These are phyloP conservation scores for Nitzschia putrida DNA, from an alignment of 108 stramenopile genomes.

Conservation along the genomic window DNA sequence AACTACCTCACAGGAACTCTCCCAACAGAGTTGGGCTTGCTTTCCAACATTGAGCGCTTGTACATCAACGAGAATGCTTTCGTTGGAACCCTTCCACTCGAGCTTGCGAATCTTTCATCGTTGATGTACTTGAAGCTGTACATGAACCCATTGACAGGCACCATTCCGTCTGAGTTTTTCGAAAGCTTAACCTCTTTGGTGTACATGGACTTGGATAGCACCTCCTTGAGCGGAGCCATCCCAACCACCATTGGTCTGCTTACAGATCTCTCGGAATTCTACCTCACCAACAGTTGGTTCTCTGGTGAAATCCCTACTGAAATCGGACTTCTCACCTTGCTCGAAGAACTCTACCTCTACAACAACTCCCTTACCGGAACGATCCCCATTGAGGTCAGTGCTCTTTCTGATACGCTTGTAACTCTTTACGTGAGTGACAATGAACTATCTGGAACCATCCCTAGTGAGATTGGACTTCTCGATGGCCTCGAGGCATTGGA, in stretches of 20 bases:
- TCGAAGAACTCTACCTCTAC: too few species aligned
- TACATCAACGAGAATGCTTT: constrained; percentile 26
- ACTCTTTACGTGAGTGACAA: too few species aligned
- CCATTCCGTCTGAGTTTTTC: neutral
- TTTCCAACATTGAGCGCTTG: too few species aligned
- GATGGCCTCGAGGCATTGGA: too few species aligned
- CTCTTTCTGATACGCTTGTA: too few species aligned
- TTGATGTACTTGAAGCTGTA: constrained; percentile 39
- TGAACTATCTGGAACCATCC: too few species aligned
- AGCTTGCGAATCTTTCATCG: constrained; percentile 10
- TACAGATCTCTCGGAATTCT: neutral
- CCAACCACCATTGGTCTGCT: constrained; percentile 35
- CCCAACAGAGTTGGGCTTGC: too few species aligned
- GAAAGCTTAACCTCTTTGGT: constrained; percentile 20
- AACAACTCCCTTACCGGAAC: constrained; percentile 20
- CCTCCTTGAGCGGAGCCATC: constrained; percentile 36
- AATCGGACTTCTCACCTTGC: too few species aligned
- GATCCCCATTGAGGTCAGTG: constrained; percentile 16
- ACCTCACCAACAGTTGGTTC: neutral
- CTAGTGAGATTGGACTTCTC: too few species aligned
- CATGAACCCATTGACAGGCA: constrained; percentile 31
- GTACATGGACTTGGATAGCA: constrained; percentile 35
- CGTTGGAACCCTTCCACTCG: constrained; percentile 14
- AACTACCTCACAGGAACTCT: too few species aligned
- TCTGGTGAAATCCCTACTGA: too few species aligned